Evolutionary conservation across 306 rosid species (phyloP), one percentile per base, ranked within the genome.

Genomic region (Cercis canadensis): DNA sequence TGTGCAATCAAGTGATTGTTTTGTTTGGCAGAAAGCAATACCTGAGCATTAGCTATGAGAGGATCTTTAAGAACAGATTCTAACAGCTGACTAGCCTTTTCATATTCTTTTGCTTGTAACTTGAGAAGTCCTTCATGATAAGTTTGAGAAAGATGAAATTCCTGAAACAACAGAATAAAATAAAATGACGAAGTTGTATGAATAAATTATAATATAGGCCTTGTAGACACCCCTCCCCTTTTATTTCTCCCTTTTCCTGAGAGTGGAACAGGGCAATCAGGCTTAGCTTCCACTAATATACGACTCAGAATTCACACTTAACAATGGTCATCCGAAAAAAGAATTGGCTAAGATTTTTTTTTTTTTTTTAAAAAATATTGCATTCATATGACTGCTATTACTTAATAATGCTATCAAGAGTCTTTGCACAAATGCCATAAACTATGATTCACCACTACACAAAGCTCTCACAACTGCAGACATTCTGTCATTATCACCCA

Each of bases 81-180:
- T 66, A 94, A 84, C 47, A 94, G 86, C 78, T 94, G 78, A 0
- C 85, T 81, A 40, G 98, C 96, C 85, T 87, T 89, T 53, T 85
- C 92, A 64, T 83, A 94, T n/a, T 89, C 95, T 81, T 90, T 89
- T 11, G 85, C 82, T 84, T 94, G 92, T 69, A 94, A 80, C 79
- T 86, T 90, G 54, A 82, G 89, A 62, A 94, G 96, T 29, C 98
- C 98, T 34, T 90, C 96, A 71, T 90, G 98, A 75, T 94, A 94
- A 64, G 92, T 89, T 78, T 94, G 96, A 60, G 98, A 86, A 33
- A 94, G 86, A 85, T 87, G 95, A 80, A 90, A 94, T 83, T 94
- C 98, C 98, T 94, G 91, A 80, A 34, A 73, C 33, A 34, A 73
- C 16, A 84, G 29, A 47, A 64, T 0, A 10, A 43, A n/a, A n/a